Percentiles rank a stretch among this genome's conserved stretches.
Evolutionary conservation across 805 yeast genomes (phyloP).

Genomic region (Yamadazyma phyllophila): DNA sequence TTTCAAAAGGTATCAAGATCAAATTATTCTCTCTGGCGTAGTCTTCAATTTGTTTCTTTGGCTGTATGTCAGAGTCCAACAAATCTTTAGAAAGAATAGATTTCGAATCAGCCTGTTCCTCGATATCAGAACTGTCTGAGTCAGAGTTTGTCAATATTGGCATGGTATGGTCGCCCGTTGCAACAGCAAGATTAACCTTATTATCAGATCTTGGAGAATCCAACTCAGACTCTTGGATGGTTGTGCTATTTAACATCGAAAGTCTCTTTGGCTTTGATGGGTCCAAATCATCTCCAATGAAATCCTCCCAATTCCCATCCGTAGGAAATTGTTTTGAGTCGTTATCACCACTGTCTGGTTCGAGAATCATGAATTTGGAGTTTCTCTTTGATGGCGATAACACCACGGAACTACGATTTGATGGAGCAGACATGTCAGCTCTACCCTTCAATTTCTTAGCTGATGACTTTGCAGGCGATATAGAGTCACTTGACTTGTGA

Average conservation of each 20-base stretch:
- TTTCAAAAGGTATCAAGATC: conserved; percentile 25
- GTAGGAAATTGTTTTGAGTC: conserved; percentile 12
- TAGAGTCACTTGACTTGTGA: conserved; percentile 23
- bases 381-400: conserved; percentile 36
- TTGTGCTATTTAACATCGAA: conserved; percentile 15
- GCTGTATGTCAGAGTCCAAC: conserved; percentile 7
- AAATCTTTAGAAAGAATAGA: conserved; percentile 11
- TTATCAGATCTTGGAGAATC: conserved; percentile 10
- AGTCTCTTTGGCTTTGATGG: conserved; percentile 23
- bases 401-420: conserved; percentile 23
- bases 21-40: conserved; percentile 33
- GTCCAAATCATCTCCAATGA: conserved; percentile 27
- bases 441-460: conserved; percentile 14
- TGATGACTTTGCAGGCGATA: conserved; percentile 11
- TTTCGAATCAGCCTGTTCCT: conserved; percentile 3
- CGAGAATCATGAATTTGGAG: conserved; percentile 30
- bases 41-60: conserved; percentile 27
- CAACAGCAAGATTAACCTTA: conserved; percentile 15
- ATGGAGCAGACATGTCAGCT: conserved; percentile 12
- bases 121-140: conserved; percentile 23
- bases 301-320: conserved; percentile 39
- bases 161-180: conserved; percentile 18
- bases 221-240: conserved; percentile 13
- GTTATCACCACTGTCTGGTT: conserved; percentile 11
- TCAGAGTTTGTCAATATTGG: conserved; percentile 28